These are phyloP conservation scores for Stemphylium lycopersici DNA, from an alignment of 2,329 filamentous ascomycete species.

Conservation along the genomic window DNA sequence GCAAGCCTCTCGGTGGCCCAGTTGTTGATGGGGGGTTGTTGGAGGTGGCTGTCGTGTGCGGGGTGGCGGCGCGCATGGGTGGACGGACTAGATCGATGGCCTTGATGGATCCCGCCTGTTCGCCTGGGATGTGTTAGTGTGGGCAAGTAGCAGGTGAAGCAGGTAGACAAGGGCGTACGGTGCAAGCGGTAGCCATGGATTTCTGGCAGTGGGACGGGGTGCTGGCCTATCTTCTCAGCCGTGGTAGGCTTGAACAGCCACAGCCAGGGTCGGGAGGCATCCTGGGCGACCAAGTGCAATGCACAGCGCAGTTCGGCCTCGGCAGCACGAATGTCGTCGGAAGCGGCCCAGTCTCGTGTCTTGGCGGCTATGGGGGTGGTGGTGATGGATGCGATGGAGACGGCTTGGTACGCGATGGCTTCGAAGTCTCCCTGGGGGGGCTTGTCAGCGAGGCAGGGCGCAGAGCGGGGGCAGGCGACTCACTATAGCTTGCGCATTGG, in stretches of 20 bases:
- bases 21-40: conserved; percentile 28
- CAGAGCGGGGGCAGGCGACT: neutral
- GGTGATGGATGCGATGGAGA: conserved; percentile 38
- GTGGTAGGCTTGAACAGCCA: conserved; percentile 44
- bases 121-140: conserved; percentile 35
- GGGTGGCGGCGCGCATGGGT: conserved; percentile 31
- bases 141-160: neutral
- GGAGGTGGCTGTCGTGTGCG: conserved; percentile 23
- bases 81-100: conserved; percentile 42
- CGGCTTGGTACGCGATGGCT: conserved; percentile 46
- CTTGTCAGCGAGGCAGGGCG: conserved; percentile 18
- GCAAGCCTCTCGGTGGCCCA: conserved; percentile 27
- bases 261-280: conserved; percentile 40
- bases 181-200: conserved; percentile 41
- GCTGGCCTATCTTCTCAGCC: conserved; percentile 29
- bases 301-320: conserved; percentile 38
- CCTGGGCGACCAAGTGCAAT: conserved; percentile 39
- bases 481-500: conserved; percentile 50
- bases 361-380: conserved; percentile 17
- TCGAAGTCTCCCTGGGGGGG: conserved; percentile 43
- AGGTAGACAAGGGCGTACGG: conserved; percentile 22
- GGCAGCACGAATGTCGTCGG: conserved; percentile 39
- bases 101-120: conserved; percentile 43
- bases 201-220: conserved; percentile 29
- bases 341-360: conserved; percentile 22